Base-by-base conservation (phyloP, 768 basidiomycete genomes). In the Piloderma croceum region DNA sequence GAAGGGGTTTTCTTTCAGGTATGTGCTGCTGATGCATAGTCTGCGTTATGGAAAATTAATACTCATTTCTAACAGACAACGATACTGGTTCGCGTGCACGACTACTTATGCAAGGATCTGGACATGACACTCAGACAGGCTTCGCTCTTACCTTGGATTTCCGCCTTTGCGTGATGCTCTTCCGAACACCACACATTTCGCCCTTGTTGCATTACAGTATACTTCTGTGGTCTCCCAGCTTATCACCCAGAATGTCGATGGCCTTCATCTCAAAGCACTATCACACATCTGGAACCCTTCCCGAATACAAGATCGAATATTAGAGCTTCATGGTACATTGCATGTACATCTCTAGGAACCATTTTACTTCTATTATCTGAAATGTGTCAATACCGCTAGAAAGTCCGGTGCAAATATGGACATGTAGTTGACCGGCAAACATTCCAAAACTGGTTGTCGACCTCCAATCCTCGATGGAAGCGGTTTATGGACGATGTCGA, bases 171-270 rank as follows among this genome's bases (percentile, higher is more conserved):
- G 84, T n/a, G 77, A 83, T 37, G 73, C 92, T 0, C 71, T 73
- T 34, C 90, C 92, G 4, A 97, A 96, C 51, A 81, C 90, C 4
- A 92, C 86, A 0, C 94, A 98, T 57, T 88, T 77, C 50, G 83
- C 88, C 7, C 64, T 98, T 20, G 84, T 88, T 5, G 89, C 91
- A 3, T 67, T 96, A 34, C 83, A 89, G 52, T 69, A 88, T 48
- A 62, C 83, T 7, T 74, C 72, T 3, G 60, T 79, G 38, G 67
- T 87, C 15, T 61, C 71, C 17, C 64, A 67, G 20, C 59, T 92
- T 23, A 79, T 97, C 46, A 98, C 94, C 0, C 85, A 83, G 70
- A 88, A 88, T 49, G 93, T 98, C n/a, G 94, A 98, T 53, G 92
- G 91, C 2, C 75, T 98, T 5, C 93, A 97, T 54, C 81, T 81